phyloP scores from a whole-genome alignment of 208 protist species.

The Crithidia mellificae region DNA sequence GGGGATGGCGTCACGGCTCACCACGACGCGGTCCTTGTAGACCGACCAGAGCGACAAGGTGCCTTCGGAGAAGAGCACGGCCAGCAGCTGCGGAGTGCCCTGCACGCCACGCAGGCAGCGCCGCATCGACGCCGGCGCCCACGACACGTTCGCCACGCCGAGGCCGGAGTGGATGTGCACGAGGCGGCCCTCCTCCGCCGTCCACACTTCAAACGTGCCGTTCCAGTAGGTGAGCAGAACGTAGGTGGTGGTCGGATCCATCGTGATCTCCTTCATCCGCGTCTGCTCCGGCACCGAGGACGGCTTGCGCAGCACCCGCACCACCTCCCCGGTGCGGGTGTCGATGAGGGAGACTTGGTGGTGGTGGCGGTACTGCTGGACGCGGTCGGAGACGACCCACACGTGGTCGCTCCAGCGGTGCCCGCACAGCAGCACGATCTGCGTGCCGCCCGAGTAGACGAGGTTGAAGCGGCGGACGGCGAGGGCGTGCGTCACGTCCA shows the following conservation, averaged over 20 bases:
- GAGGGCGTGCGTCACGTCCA: conserved; percentile 58
- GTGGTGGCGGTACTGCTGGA: conserved; percentile 50
- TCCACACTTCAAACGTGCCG: conserved; percentile 87
- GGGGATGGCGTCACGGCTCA: conserved; percentile 61
- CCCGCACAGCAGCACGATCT: conserved; percentile 66
- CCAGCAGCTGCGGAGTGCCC: conserved; percentile 69
- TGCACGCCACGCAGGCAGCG: conserved; percentile 58
- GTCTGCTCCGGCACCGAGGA: conserved; percentile 55
- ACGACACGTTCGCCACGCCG: conserved; percentile 71
- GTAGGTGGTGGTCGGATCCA: conserved; percentile 55
- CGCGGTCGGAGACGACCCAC: conserved; percentile 77
- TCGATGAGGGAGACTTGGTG: conserved; percentile 83
- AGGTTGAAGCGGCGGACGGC: conserved; percentile 69
- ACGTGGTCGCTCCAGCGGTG: conserved; percentile 66
- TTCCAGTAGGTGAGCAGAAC: conserved; percentile 74
- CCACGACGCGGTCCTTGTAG: conserved; percentile 72
- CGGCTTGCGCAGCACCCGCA: conserved; percentile 71
- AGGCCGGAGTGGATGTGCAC: conserved; percentile 76
- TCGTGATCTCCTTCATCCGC: conserved; percentile 65
- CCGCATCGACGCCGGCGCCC: conserved; percentile 68
- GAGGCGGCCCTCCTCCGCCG: conserved; percentile 51
- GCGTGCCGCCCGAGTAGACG: conserved; percentile 72
- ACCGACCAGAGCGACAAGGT: conserved; percentile 78
- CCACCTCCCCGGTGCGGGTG: conserved; percentile 68
- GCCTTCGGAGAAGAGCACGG: conserved; percentile 74